phyloP scores from a whole-genome alignment of 306 rosid genomes.

The Styphnolobium japonicum region DNA sequence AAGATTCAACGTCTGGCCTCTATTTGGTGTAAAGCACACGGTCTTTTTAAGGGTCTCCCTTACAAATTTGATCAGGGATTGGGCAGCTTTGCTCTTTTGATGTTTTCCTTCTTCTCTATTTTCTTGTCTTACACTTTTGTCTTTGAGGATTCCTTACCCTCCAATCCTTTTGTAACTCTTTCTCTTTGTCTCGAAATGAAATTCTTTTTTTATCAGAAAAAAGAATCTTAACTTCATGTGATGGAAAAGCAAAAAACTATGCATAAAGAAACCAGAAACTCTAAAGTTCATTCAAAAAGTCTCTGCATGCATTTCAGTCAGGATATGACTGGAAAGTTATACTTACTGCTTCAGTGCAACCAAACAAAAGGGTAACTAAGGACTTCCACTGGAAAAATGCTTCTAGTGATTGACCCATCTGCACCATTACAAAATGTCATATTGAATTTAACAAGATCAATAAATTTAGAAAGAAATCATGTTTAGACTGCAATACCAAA shows the following conservation, averaged over 20 bases:
- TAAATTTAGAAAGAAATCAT: not conserved
- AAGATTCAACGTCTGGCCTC: too few species aligned
- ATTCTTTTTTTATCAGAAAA: too few species aligned
- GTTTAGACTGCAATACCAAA: conserved; percentile 45
- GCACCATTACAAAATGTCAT: conserved; percentile 31
- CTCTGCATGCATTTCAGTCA: conserved; percentile 14
- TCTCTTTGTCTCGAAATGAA: too few species aligned
- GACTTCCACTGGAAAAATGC: conserved; percentile 94
- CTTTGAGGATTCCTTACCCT: too few species aligned
- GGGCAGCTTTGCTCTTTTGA: too few species aligned
- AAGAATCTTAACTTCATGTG: not conserved
- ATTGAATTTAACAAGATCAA: conserved; percentile 1
- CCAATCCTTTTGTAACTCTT: too few species aligned
- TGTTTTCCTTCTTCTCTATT: too few species aligned
- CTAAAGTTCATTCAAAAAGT: not conserved
- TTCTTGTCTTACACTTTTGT: too few species aligned
- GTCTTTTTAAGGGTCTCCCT: too few species aligned
- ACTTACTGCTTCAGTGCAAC: conserved; percentile 89
- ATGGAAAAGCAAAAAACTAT: conserved; percentile 10
- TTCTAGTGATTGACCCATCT: conserved; percentile 98
- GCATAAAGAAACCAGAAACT: conserved; percentile 5
- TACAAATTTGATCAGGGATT: too few species aligned
- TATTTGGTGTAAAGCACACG: too few species aligned
- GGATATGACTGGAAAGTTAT: conserved; percentile 14
- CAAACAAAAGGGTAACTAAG: conserved; percentile 74